These are phyloP conservation scores for Microdochium paspali DNA, from an alignment of 2,329 filamentous ascomycete species.

Conservation along the genomic window DNA sequence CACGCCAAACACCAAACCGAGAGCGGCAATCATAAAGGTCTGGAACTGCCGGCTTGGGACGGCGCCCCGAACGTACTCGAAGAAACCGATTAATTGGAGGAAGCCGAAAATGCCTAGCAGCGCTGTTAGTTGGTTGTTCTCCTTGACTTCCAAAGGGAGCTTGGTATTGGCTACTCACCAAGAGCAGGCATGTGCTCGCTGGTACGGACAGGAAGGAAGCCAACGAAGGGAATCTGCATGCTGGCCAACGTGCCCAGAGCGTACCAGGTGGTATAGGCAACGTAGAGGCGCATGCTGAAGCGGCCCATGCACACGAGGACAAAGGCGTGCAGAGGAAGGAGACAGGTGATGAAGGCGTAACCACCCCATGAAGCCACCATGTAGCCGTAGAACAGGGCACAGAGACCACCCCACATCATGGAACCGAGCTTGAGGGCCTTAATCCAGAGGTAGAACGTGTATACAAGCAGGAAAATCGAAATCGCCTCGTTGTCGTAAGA, in stretches of 20 bases:
- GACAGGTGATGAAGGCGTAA: constrained; percentile 98
- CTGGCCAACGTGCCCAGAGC: constrained; percentile 89
- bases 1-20: constrained; percentile 65
- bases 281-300: constrained; percentile 88
- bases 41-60: constrained; percentile 91
- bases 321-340: constrained; percentile 89
- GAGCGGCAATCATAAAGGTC: constrained; percentile 69
- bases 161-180: constrained; percentile 57
- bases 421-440: constrained; percentile 96
- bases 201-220: constrained; percentile 90
- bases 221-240: constrained; percentile 99
- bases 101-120: constrained; percentile 80
- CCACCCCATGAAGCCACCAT: constrained; percentile 99
- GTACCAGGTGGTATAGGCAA: constrained; percentile 98
- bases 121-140: too few relatives aligned
- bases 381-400: constrained; percentile 96
- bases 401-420: constrained; percentile 90
- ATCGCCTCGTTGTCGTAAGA: constrained; percentile 99
- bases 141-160: too few relatives aligned
- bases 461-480: constrained; percentile 95
- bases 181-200: constrained; percentile 98
- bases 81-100: constrained; percentile 84
- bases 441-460: constrained; percentile 98
- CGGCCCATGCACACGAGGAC: constrained; percentile 94
- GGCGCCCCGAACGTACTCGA: constrained; percentile 82